Percentiles rank a stretch among this genome's conserved stretches.
phyloP scores from a whole-genome alignment of 1,284 basidiomycete genomes.

The Flammula alnicola region DNA sequence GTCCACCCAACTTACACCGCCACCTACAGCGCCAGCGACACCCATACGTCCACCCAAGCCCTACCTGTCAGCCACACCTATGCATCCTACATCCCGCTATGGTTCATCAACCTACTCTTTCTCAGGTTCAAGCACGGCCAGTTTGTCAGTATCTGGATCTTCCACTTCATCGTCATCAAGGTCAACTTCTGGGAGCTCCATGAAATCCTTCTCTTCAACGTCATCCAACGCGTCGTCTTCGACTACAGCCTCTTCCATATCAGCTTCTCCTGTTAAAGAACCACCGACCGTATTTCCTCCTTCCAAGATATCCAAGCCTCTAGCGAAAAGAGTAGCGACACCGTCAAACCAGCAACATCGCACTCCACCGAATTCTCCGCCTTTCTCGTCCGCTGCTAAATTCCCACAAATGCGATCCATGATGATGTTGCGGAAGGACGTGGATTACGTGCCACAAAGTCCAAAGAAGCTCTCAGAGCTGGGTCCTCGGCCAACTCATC shows the following conservation, averaged over 20 bases:
- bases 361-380: conserved; percentile 41
- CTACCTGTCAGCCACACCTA: conserved; percentile 33
- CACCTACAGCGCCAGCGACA: conserved; percentile 38
- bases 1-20: conserved; percentile 16
- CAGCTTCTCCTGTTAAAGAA: conserved; percentile 18
- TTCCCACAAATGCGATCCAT: conserved; percentile 49
- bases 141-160: conserved; percentile 25
- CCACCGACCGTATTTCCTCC: neutral
- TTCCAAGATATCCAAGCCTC: conserved; percentile 8
- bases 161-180: conserved; percentile 37
- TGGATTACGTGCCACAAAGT: conserved; percentile 71
- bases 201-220: conserved; percentile 47
- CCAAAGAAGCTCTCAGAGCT: conserved; percentile 54
- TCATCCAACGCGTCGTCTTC: conserved; percentile 45
- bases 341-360: conserved; percentile 13
- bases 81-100: conserved; percentile 34
- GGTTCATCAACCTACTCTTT: conserved; percentile 39
- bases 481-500: conserved; percentile 16
- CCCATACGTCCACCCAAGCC: conserved; percentile 38
- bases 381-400: conserved; percentile 22
- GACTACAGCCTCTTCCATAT: conserved; percentile 37
- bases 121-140: conserved; percentile 35
- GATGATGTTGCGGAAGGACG: conserved; percentile 68
- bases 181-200: conserved; percentile 41
- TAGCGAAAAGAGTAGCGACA: conserved; percentile 13